phyloP scores from a whole-genome alignment of 345 rosid genomes.

The Ceriops decandra region DNA sequence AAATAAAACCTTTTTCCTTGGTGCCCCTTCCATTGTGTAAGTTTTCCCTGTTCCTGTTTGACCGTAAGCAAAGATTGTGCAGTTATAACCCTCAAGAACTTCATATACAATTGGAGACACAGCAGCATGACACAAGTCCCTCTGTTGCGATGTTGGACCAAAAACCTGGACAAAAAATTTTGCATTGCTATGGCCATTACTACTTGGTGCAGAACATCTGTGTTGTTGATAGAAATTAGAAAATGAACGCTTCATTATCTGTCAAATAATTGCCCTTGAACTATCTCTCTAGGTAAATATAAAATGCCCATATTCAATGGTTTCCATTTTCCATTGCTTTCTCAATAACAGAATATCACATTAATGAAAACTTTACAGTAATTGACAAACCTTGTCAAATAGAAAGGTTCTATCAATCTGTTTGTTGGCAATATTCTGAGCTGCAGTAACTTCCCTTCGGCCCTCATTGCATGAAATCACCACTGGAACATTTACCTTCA shows the following conservation, averaged over 20 bases:
- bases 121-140: conserved; percentile 5
- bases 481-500: conserved; percentile 60
- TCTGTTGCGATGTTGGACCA: conserved; percentile 14
- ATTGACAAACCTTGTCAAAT: conserved; percentile 63
- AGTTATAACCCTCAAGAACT: conserved; percentile 16
- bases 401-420: conserved; percentile 84
- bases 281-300: no score
- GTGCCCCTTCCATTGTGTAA: conserved; percentile 5
- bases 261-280: no score
- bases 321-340: no score
- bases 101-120: conserved; percentile 15
- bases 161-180: neutral
- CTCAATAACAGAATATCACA: no score
- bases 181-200: neutral
- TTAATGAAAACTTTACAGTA: no score
- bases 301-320: no score
- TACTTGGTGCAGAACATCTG: neutral
- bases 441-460: conserved; percentile 77
- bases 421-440: conserved; percentile 81
- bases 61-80: conserved; percentile 17
- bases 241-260: no score
- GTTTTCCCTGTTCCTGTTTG: conserved; percentile 13
- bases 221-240: no score
- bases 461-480: conserved; percentile 73
- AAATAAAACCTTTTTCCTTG: neutral